Percentiles rank a stretch among this genome's conserved stretches.
Evolutionary conservation across 257 asterid species (phyloP).

Genomic region (Pogostemon cablin): DNA sequence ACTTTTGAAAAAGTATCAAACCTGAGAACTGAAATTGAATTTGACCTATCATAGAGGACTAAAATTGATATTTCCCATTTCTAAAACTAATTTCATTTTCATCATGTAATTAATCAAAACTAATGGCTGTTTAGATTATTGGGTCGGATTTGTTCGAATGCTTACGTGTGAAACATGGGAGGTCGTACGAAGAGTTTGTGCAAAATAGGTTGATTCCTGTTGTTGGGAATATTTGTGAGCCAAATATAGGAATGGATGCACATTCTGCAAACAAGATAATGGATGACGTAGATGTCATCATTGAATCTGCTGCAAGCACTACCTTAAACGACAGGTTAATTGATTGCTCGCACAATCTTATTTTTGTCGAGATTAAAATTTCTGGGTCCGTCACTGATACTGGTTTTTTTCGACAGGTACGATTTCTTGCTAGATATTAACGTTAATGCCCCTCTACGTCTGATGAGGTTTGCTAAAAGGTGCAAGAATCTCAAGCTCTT

Average conservation of each 20-base stretch:
- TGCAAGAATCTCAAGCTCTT: constrained; percentile 52
- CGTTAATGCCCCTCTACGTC: constrained; percentile 41
- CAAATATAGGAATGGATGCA: constrained; percentile 55
- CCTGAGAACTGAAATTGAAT: no score
- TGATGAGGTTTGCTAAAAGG: constrained; percentile 47
- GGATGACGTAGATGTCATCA: constrained; percentile 46
- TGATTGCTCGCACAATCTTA: not conserved
- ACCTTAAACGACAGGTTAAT: constrained; percentile 49
- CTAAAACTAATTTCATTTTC: not conserved
- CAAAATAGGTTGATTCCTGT: constrained; percentile 44
- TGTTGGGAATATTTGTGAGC: constrained; percentile 48
- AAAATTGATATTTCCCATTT: no score
- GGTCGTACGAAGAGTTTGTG: constrained; percentile 36
- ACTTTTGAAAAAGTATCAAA: no score
- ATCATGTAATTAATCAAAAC: no score
- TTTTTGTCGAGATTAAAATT: not conserved
- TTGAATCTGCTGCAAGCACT: constrained; percentile 57
- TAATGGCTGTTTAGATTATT: constrained; percentile 30
- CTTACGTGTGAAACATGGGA: constrained; percentile 43
- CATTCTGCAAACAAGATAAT: constrained; percentile 28
- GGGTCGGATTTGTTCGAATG: constrained; percentile 44
- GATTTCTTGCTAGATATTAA: constrained; percentile 44
- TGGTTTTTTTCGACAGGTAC: constrained; percentile 23
- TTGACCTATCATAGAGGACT: no score
- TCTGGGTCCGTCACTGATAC: not conserved